A percentile compares a stretch with the other conserved stretches of the same genome.
These are phyloP conservation scores for Diaporthe sp. DNA, from an alignment of 2,329 filamentous ascomycete species.

Conservation along the genomic window DNA sequence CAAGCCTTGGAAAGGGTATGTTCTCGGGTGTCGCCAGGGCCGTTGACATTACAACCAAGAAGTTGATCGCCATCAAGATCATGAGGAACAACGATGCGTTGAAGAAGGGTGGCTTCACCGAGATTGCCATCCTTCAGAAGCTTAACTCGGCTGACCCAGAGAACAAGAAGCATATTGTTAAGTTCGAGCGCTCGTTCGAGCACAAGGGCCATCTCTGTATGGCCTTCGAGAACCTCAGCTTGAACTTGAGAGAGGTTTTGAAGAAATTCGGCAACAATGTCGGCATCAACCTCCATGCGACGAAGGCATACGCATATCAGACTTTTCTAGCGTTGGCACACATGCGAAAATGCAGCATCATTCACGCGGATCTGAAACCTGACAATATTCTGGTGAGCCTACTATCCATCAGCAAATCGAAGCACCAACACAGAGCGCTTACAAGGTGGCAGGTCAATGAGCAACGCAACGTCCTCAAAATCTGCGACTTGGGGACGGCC, in stretches of 20 bases:
- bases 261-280: slow-evolving; percentile 97
- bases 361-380: slow-evolving; percentile 96
- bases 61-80: slow-evolving; percentile 94
- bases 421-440: slow-evolving; percentile 35
- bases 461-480: slow-evolving; percentile 84
- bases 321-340: slow-evolving; percentile 91
- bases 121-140: slow-evolving; percentile 92
- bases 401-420: not conserved
- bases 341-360: slow-evolving; percentile 90
- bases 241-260: slow-evolving; percentile 92
- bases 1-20: slow-evolving; percentile 91
- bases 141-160: slow-evolving; percentile 87
- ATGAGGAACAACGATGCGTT: slow-evolving; percentile 96
- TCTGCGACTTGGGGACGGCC: slow-evolving; percentile 97
- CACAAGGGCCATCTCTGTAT: slow-evolving; percentile 96
- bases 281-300: slow-evolving; percentile 89
- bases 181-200: slow-evolving; percentile 87
- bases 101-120: slow-evolving; percentile 90
- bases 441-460: slow-evolving; percentile 73
- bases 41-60: slow-evolving; percentile 77
- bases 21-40: slow-evolving; percentile 97
- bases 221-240: slow-evolving; percentile 93
- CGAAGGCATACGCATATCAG: slow-evolving; percentile 90
- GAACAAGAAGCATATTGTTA: slow-evolving; percentile 91
- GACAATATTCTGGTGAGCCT: slow-evolving; percentile 89